Evolutionary conservation across 805 yeast genomes (phyloP).

Genomic region (Kluyveromyces lactis): DNA sequence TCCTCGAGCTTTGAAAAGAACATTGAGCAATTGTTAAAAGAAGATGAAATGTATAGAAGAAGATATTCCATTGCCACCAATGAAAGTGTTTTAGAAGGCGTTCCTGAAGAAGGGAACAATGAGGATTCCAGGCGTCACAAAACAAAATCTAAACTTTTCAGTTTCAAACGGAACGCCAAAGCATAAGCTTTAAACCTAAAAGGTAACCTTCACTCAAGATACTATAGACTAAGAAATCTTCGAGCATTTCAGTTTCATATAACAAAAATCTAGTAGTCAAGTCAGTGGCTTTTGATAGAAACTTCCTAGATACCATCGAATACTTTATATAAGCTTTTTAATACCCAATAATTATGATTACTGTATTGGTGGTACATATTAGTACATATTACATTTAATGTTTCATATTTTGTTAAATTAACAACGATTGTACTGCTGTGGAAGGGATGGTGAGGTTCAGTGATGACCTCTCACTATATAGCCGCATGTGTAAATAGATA

Average conservation of each 20-base stretch:
- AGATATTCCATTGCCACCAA: slow-evolving; percentile 4
- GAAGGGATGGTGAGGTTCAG: too few species aligned
- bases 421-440: too few species aligned
- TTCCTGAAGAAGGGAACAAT: slow-evolving; percentile 8
- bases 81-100: slow-evolving; percentile 8
- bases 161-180: slow-evolving; percentile 15
- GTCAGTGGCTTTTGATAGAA: too few species aligned
- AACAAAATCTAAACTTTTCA: slow-evolving; percentile 21
- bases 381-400: too few species aligned
- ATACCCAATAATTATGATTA: too few species aligned
- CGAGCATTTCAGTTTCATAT: too few species aligned
- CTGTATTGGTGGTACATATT: too few species aligned
- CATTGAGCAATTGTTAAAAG: slow-evolving; percentile 16
- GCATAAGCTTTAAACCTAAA: not conserved
- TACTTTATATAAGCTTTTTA: too few species aligned
- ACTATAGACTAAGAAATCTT: too few species aligned
- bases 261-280: too few species aligned
- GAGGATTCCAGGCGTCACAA: slow-evolving; percentile 9
- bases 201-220: not conserved
- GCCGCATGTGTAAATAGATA: slow-evolving; percentile 73
- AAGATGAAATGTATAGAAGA: slow-evolving; percentile 17
- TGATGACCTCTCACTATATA: not conserved
- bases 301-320: too few species aligned
- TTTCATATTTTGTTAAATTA: too few species aligned
- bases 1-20: slow-evolving; percentile 12